Evolutionary conservation across 106 monocot genomes (phyloP).

Genomic region (Hemerocallis citrina): DNA sequence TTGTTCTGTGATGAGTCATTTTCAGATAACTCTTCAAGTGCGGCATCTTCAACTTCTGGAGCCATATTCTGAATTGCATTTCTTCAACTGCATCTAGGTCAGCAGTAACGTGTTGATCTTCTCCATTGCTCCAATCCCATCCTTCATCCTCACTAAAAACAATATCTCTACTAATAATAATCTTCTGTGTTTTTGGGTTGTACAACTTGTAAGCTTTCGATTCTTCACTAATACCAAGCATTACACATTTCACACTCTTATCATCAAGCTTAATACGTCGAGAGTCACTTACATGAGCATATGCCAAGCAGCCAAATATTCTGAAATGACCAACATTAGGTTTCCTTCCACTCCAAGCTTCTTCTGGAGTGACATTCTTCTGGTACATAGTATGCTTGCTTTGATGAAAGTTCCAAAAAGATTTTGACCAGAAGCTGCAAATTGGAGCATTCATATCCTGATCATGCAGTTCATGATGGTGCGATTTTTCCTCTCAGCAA

Average conservation of each 20-base stretch:
- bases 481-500: neutral
- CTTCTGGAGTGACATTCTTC: neutral
- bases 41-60: too few relatives aligned
- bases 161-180: neutral
- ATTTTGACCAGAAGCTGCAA: too few relatives aligned
- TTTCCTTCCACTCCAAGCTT: neutral
- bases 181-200: neutral
- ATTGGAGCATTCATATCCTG: too few relatives aligned
- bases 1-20: too few relatives aligned
- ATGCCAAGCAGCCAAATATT: neutral
- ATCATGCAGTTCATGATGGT: conserved; percentile 6
- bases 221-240: neutral
- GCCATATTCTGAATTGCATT: too few relatives aligned
- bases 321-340: neutral
- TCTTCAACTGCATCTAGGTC: too few relatives aligned
- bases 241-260: neutral
- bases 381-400: neutral
- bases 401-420: neutral
- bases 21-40: too few relatives aligned
- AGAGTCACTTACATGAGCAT: neutral
- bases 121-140: neutral
- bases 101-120: too few relatives aligned
- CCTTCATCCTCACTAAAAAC: neutral
- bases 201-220: conserved; percentile 2
- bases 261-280: neutral